Percentiles rank a stretch among this genome's conserved stretches.
Conservation (phyloP, 2,329 filamentous ascomycete species). For the Myriosclerotinia duriaeana region DNA sequence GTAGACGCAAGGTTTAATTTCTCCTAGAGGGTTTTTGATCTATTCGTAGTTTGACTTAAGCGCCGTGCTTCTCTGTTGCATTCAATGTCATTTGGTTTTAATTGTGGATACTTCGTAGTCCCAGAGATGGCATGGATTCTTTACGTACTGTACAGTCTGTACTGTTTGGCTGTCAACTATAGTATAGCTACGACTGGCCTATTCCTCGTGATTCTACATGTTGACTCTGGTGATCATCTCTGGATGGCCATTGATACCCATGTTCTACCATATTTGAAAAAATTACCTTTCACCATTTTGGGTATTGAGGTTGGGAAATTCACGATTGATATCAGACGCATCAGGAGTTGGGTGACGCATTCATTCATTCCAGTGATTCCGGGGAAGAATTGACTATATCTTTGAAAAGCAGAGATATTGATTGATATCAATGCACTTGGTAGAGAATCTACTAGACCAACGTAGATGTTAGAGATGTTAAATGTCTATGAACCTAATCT, state of each 20-base stretch:
- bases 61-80: neutral
- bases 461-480: conserved; percentile 17
- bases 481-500: conserved; percentile 20
- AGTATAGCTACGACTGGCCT: conserved; percentile 3
- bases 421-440: conserved; percentile 8
- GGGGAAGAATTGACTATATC: conserved; percentile 18
- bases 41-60: neutral
- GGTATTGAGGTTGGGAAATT: conserved; percentile 22
- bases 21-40: neutral
- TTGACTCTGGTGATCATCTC: conserved; percentile 17
- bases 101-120: conserved; percentile 3
- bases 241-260: conserved; percentile 19
- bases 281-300: conserved; percentile 21
- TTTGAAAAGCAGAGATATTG: conserved; percentile 17
- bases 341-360: conserved; percentile 19
- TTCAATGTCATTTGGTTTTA: neutral
- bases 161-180: conserved; percentile 15
- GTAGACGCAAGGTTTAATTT: neutral
- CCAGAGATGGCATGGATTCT: neutral
- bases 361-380: conserved; percentile 20
- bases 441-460: conserved; percentile 4
- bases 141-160: neutral
- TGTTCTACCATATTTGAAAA: conserved; percentile 10
- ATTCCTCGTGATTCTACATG: conserved; percentile 15
- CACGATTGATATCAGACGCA: conserved; percentile 18